These are phyloP conservation scores for Waltergamsia citrina DNA, from an alignment of 2,329 filamentous ascomycete species.

Conservation along the genomic window DNA sequence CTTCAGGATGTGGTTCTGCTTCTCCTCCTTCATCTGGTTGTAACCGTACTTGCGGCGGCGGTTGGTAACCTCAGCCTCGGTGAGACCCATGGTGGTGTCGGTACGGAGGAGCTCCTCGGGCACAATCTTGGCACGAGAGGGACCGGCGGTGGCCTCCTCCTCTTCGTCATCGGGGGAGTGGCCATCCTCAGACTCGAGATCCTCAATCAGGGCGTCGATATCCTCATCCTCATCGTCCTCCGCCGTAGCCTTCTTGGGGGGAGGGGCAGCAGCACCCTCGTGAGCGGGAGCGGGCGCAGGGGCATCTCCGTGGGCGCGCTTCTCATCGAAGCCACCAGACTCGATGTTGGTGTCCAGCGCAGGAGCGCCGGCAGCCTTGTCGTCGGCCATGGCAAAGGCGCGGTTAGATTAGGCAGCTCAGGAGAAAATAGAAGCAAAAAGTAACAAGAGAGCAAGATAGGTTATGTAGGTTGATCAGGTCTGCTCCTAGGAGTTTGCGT, in stretches of 20 bases:
- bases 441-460: not conserved
- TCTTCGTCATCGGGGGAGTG: conserved; percentile 56
- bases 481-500: not conserved
- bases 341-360: conserved; percentile 57
- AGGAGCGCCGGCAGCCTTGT: conserved; percentile 39
- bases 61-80: conserved; percentile 54
- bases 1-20: conserved; percentile 76
- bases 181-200: conserved; percentile 75
- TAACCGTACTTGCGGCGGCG: conserved; percentile 66
- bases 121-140: conserved; percentile 52
- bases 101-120: conserved; percentile 73
- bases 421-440: conserved; percentile 4
- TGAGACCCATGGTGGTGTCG: conserved; percentile 63
- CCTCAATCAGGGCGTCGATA: conserved; percentile 79
- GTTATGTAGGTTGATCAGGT: conserved; percentile 4
- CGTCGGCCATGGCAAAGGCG: conserved; percentile 45
- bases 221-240: conserved; percentile 70
- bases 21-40: conserved; percentile 89
- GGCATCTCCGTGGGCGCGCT: conserved; percentile 29
- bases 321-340: conserved; percentile 57
- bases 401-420: conserved; percentile 3
- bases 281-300: conserved; percentile 14
- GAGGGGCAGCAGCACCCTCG: conserved; percentile 14
- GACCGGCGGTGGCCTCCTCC: conserved; percentile 36
- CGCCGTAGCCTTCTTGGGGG: conserved; percentile 40